Evolutionary conservation across 1,284 basidiomycete genomes (phyloP).

Genomic region (Microbotryum intermedium): DNA sequence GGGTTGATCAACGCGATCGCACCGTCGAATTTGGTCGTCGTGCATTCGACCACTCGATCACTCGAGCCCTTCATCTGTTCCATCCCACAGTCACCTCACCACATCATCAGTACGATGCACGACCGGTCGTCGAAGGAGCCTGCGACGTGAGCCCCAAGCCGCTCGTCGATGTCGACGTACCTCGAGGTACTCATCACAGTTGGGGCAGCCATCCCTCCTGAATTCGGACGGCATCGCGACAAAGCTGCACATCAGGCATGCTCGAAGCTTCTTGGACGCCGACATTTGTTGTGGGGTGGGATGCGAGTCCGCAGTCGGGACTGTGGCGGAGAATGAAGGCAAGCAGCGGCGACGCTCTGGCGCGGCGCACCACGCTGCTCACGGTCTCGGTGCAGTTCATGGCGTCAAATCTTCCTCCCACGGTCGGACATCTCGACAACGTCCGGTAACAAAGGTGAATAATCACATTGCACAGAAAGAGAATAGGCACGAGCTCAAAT

Average conservation of each 20-base stretch:
- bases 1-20: conserved; percentile 82
- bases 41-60: conserved; percentile 77
- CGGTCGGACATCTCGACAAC: too few relatives aligned
- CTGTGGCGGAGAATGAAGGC: too few relatives aligned
- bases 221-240: conserved; percentile 82
- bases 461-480: too few relatives aligned
- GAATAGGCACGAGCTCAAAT: too few relatives aligned
- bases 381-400: too few relatives aligned
- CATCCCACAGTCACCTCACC: neutral
- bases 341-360: too few relatives aligned
- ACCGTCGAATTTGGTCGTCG: conserved; percentile 90
- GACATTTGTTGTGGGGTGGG: neutral
- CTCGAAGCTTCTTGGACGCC: conserved; percentile 24
- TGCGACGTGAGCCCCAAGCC: too few relatives aligned
- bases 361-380: too few relatives aligned
- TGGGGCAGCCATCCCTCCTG: conserved; percentile 78
- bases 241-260: conserved; percentile 29
- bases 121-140: neutral
- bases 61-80: conserved; percentile 77
- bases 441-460: too few relatives aligned
- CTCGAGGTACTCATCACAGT: conserved; percentile 91
- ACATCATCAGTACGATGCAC: neutral
- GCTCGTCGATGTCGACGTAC: conserved; percentile 44
- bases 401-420: too few relatives aligned
- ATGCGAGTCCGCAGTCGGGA: too few relatives aligned